Evolutionary conservation across 805 yeast genomes (phyloP), one percentile per base, ranked within the genome.

Genomic region (Starmerella ratchasimensis): DNA sequence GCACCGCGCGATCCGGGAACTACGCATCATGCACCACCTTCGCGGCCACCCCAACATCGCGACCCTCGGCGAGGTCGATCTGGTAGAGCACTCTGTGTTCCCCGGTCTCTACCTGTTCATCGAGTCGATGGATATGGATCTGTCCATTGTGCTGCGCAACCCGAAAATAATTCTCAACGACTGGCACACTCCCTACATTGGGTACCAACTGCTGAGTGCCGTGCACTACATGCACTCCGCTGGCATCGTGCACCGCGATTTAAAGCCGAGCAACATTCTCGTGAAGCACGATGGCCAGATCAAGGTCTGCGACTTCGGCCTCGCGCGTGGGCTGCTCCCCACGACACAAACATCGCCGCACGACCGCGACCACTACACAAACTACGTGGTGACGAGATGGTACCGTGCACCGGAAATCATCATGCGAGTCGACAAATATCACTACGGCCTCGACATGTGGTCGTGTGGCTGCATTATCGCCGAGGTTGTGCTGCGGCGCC

Each of bases 301-400:
- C 34, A 86, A 86, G 53, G 81, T 86, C 14, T 83, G 96, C 58
- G 97, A 86, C 59, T 86, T 86, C 63, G 97, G 97, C 0, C 63
- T 86, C 25, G 94, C 96, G 1, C 64, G 96, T 52, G 93, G 93
- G 1, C 64, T 82, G 10, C 31, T 51, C 14, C 42, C 44, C 38
- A 45, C 56, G 51, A 56, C 54, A 39, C 29, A 43, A n/a, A 15
- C 9, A 26, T 3, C 11, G 8, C 35, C 26, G 25, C 25, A 58
- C 52, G 50, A 61, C 33, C 46, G 53, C 24, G 47, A 45, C 18
- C 33, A 42, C 21, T 54, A 55, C 38, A 59, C 63, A 5, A 41
- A 44, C 48, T 86, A 86, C 53, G 95, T 86, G 18, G 95, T 95
- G 0, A 86, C 96, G 0, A 62, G 96, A 41, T 86, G 95, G 94